Evolutionary conservation across 306 rosid species (phyloP).

Genomic region (Aeschynomene evenia): DNA sequence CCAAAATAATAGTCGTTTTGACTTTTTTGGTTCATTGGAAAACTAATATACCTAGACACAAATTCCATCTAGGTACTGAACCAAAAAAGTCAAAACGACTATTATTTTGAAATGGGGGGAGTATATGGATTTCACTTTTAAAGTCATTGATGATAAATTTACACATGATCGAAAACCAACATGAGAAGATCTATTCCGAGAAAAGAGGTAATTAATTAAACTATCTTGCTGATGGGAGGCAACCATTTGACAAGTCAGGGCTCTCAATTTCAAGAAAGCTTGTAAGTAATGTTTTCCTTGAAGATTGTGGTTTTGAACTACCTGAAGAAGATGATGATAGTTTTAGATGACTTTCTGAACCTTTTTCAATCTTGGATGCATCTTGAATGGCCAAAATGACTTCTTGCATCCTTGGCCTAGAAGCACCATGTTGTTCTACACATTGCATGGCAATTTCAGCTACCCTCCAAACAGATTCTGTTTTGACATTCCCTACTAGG

Average conservation of each 20-base stretch:
- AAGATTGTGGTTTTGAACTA: constrained; percentile 59
- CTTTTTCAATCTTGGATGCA: constrained; percentile 72
- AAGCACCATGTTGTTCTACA: constrained; percentile 75
- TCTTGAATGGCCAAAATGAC: constrained; percentile 87
- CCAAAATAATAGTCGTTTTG: too few species aligned
- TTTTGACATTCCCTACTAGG: constrained; percentile 61
- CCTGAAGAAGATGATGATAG: constrained; percentile 49
- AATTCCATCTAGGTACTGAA: too few species aligned
- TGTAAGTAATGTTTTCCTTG: constrained; percentile 86
- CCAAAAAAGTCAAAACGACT: too few species aligned
- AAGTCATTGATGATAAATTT: too few species aligned
- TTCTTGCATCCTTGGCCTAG: constrained; percentile 97
- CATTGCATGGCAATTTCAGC: constrained; percentile 88
- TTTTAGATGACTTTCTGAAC: constrained; percentile 45
- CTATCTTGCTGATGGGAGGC: constrained; percentile 85
- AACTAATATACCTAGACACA: too few species aligned
- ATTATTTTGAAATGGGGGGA: too few species aligned
- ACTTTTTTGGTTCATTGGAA: too few species aligned
- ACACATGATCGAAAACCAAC: too few species aligned
- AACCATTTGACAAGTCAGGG: constrained; percentile 66
- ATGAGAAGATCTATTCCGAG: too few species aligned
- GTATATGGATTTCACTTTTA: too few species aligned
- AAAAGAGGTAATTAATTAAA: background rate
- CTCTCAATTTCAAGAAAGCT: constrained; percentile 91
- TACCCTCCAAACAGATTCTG: constrained; percentile 85